Evolutionary conservation across 129 eudicot species (phyloP).

Genomic region (Oenanthe sinensis): DNA sequence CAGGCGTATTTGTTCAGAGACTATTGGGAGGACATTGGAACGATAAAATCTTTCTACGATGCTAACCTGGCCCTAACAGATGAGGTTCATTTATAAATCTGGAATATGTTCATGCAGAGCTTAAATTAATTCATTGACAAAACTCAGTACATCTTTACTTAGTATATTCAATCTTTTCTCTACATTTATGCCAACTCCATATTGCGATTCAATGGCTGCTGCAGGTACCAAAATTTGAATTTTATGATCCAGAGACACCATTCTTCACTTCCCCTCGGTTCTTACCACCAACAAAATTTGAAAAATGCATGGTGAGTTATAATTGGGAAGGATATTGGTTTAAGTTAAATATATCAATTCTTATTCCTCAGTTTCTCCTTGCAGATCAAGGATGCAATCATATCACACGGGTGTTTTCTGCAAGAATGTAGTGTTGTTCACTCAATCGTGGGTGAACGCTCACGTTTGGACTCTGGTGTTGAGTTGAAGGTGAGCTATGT

Average conservation of each 20-base stretch:
- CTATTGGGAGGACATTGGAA: slow-evolving; percentile 98
- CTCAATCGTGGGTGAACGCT: slow-evolving; percentile 90
- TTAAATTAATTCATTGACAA: background rate
- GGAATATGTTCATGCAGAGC: background rate
- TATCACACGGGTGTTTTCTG: slow-evolving; percentile 92
- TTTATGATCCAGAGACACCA: slow-evolving; percentile 90
- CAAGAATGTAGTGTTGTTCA: slow-evolving; percentile 74
- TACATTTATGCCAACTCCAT: background rate
- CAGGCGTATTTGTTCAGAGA: slow-evolving; percentile 91
- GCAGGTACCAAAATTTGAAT: slow-evolving; percentile 76
- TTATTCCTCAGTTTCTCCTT: slow-evolving; percentile 6
- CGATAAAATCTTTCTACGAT: slow-evolving; percentile 67
- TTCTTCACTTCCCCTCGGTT: slow-evolving; percentile 93
- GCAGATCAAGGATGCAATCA: slow-evolving; percentile 43
- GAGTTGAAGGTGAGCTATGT: slow-evolving; percentile 55
- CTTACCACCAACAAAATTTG: slow-evolving; percentile 89
- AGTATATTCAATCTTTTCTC: background rate
- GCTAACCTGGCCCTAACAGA: slow-evolving; percentile 85
- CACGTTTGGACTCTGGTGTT: slow-evolving; percentile 83
- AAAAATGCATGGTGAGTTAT: slow-evolving; percentile 55
- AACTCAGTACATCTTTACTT: background rate
- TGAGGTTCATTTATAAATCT: slow-evolving; percentile 37
- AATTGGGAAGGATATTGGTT: background rate
- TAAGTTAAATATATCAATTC: background rate
- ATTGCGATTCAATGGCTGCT: slow-evolving; percentile 1